Evolutionary conservation across 2,329 filamentous ascomycete species (phyloP), one percentile per base, ranked within the genome.

Genomic region (Aspergillus proliferans): DNA sequence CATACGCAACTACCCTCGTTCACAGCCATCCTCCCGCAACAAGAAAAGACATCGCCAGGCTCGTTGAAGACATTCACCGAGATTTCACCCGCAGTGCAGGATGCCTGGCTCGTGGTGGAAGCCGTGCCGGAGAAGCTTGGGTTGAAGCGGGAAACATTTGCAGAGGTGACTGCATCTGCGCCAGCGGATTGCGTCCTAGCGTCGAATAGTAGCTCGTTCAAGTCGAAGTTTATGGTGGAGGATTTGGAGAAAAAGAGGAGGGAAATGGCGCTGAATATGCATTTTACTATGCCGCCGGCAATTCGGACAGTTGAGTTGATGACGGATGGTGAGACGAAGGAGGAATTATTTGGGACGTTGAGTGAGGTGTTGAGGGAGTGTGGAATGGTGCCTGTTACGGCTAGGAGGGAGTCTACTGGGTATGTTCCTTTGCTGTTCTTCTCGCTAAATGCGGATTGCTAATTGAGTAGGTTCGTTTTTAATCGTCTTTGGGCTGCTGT

Each of bases 401-500:
- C 74, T 1, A 59, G 66, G 9, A 71, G 67, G 36, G 74, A 80
- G 49, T 77, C 75, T 0, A 78, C 76, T 0, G 62, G 78, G 1
- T 64, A 44, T 12, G 51, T 51, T 46, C 8, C n/a, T 34, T 33
- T 40, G 1, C 21, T 28, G 26, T 28, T 28, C 4, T 28, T n/a
- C 9, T 14, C 14, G 10, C 4, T 38, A 12, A 21, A 3, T n/a
- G 18, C 5, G 9, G 5, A 12, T 21, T 41, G 39, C 39, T 41
- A 9, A 41, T 41, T n/a, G 39, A 10, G 33, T 34, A 63, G 60
- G 3, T 75, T 81, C 58, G 72, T 81, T 33, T 76, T 79, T 57
- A 80, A 80, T 46, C 72, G 78, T 1, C 59, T 81, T 0, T 81
- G 78, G 78, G 78, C 78, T 0, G 77, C 77, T 0, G 67, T 81